phyloP scores from a whole-genome alignment of 2,329 filamentous ascomycete genomes.

The Sclerotinia borealis region DNA sequence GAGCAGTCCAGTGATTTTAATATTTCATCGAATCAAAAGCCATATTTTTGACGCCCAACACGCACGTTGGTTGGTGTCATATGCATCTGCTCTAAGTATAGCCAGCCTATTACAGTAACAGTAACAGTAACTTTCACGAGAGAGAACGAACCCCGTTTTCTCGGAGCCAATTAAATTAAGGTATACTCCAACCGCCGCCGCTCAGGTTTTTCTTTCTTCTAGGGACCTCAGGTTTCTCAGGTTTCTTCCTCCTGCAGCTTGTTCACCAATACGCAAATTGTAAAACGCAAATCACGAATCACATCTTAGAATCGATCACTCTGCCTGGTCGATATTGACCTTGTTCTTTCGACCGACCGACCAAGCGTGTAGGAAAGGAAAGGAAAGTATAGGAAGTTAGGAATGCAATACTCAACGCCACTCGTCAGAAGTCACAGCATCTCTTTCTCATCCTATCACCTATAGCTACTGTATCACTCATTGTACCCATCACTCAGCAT shows the following conservation, averaged over 20 bases:
- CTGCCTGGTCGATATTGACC: not conserved
- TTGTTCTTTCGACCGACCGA: not conserved
- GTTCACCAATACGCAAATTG: not conserved
- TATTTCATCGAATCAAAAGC: slow-evolving; percentile 2
- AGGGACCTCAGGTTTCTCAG: not conserved
- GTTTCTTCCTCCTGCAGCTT: slow-evolving; percentile 20
- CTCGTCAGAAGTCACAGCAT: not conserved
- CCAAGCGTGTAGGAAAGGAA: too few relatives aligned
- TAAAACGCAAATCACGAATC: slow-evolving; percentile 25
- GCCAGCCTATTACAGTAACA: slow-evolving; percentile 19
- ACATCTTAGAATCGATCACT: slow-evolving; percentile 14
- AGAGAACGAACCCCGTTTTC: not conserved
- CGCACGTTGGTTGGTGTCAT: too few relatives aligned
- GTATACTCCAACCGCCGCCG: slow-evolving; percentile 19
- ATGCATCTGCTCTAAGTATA: slow-evolving; percentile 26
- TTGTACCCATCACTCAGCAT: not conserved
- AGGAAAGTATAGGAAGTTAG: too few relatives aligned
- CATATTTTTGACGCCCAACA: slow-evolving; percentile 11
- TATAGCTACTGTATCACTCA: too few relatives aligned
- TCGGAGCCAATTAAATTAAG: slow-evolving; percentile 19
- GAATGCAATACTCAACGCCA: not conserved
- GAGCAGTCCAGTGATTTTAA: not conserved
- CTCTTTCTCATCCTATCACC: not conserved
- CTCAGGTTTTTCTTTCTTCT: slow-evolving; percentile 18
- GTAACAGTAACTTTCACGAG: too few relatives aligned